Base-by-base conservation (phyloP, 805 yeast genomes). In the Tetrapisispora nanseiensis region DNA sequence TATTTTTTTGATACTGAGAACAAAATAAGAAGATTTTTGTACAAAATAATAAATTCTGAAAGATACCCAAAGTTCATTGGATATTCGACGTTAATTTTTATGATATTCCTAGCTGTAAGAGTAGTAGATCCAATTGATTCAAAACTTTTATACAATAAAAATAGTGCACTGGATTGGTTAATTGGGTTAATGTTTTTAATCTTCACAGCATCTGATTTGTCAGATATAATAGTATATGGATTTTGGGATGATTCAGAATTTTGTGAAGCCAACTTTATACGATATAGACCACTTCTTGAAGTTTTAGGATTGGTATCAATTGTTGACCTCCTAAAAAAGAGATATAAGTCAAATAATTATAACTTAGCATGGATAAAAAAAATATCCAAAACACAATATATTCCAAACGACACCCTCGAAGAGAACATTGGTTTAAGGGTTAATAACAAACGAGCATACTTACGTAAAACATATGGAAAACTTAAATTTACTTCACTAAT, bases 231-330 rank as follows among this genome's bases (percentile, higher is more conserved):
- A n/a, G 23, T 15, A 19, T 38, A 13, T 23, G 41, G 41, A 6
- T 30, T 38, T 30, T 38, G 35, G 35, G 24, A 38, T 38, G 41
- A 38, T 31, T 38, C 22, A 11, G 35, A 38, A 31, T 23, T 30
- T 4, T 31, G 41, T 16, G 10, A 7, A 8, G 29, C 15, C 10
- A 15, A 30, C 12, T 16, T 23, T 30, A 23, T 23, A 10, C 8
- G 15, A 23, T 38, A 38, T 11, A 6, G 4, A 3, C 5, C 41
- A 10, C 6, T 38, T 11, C 15, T 23, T 11, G 29, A 24, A 6
- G 3, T 3, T 19, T 6, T 23, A n/a, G 35, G 35, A 4, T 2
- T 31, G 12, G 4, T 9, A 11, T 15, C 5, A 3, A 11, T 38
- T 3, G 4, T 37, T 4, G 3, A 2, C 13, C n/a, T 15, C 3